Base-by-base conservation (phyloP, 2,329 filamentous ascomycete species). In the Colletotrichum cordylinicola region DNA sequence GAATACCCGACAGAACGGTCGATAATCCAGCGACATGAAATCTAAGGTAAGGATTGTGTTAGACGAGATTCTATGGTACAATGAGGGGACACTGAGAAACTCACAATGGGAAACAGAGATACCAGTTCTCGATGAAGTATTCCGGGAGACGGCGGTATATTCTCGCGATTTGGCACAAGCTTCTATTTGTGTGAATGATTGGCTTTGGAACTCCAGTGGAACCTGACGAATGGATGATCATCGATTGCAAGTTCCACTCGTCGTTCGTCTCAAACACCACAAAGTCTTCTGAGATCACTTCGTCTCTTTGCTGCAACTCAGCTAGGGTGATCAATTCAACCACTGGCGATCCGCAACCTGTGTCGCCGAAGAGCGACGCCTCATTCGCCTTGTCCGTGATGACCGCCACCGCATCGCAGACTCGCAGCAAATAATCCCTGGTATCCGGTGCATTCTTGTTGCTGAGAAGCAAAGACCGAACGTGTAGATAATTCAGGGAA, bases 201-300 rank as follows among this genome's bases (percentile, higher is more conserved):
- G 72, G 68, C 31, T 75, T 75, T 5, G 72, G 72, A 9, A 72
- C 69, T 2, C 72, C 68, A 2, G 72, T 75, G 5, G 72, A 75
- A 13, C 72, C 72, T 12, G 72, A 75, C 3, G 72, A 75, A 10
- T 75, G 72, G n/a, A 75, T 75, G 4, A 75, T 75, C 68, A 72
- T 75, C 4, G 72, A 58, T 8, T 75, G 72, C 10, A 72, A 9
- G 24, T 72, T 75, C 72, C 72, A 75, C 13, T 72, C 68, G 12
- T 75, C 72, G 7, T n/a, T 27, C 24, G 68, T 35, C 29, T 72
- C 61, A 8, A 67, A 75, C 2, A 9, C 24, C 1, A 18, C 6
- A 8, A 6, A 4, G 4, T 21, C 21, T 21, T 29, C 18, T 6
- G 18, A 15, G 21, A 15, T 6, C 15, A 21, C 18, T 5, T 4